Percentiles rank a stretch among this genome's conserved stretches.
Conservation (phyloP, 1,139 yeast genomes). For the Wickerhamomyces sp. region DNA sequence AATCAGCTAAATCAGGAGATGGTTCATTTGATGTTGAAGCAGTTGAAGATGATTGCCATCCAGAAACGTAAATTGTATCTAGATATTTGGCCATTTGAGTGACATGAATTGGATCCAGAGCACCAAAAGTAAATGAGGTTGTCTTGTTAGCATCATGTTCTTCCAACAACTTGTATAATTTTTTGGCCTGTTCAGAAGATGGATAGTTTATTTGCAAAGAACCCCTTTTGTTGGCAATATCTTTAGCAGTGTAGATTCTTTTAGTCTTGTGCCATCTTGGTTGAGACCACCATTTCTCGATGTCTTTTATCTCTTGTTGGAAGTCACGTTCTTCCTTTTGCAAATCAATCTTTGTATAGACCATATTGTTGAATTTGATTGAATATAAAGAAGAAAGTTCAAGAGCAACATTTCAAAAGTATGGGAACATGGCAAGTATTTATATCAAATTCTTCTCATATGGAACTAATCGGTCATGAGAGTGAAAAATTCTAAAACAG, state of each 20-base stretch:
- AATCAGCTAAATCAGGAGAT: conserved; percentile 96
- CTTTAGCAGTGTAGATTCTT: conserved; percentile 85
- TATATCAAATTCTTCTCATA: not conserved
- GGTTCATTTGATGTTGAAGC: conserved; percentile 98
- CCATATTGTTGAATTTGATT: not conserved
- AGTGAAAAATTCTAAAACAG: not conserved
- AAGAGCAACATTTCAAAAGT: too few relatives aligned
- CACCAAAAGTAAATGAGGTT: conserved; percentile 90
- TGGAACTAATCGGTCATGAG: not conserved
- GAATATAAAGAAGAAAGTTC: not conserved
- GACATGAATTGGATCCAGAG: conserved; percentile 93
- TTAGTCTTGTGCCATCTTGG: conserved; percentile 89
- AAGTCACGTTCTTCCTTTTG: conserved; percentile 35
- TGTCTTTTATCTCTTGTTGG: conserved; percentile 66
- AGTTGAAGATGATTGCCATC: conserved; percentile 98
- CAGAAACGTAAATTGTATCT: conserved; percentile 90
- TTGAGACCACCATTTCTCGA: conserved; percentile 85
- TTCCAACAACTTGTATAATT: conserved; percentile 62
- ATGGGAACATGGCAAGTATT: too few relatives aligned
- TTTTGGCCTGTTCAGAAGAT: conserved; percentile 78
- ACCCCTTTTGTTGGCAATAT: conserved; percentile 87
- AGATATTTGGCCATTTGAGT: conserved; percentile 95
- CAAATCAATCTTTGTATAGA: conserved; percentile 4
- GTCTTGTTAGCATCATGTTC: conserved; percentile 73
- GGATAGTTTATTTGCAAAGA: conserved; percentile 65